Evolutionary conservation across 179 eudicot species (phyloP), one percentile per base, ranked within the genome.

Genomic region (Camellia oleifera): DNA sequence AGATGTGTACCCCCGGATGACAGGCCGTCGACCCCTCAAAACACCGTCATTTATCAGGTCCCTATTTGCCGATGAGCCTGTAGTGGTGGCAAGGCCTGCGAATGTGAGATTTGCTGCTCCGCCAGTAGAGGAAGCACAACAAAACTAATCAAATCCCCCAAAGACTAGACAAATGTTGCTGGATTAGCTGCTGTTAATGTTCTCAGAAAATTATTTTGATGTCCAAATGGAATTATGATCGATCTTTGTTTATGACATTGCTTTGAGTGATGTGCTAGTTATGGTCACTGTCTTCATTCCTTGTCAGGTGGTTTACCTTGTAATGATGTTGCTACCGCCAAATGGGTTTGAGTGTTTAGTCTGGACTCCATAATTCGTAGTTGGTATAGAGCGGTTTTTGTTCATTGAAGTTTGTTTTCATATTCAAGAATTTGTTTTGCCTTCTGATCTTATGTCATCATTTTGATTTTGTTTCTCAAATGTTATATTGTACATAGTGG

Each of bases 1-100:
- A 87, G 98, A 92, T 64, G 97, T 96, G 66, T 96, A 96, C 78
- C 99, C 99, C 6, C 88, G 89, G 75, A 96, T 94, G 96, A 92
- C 99, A 18, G 92, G 94, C 20, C 92, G 97, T 2, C 89, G 96
- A 15, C 99, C 96, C 70, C 91, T 96, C 11, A 92, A 72, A 85
- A 96, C 99, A 63, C 98, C 99, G 5, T 87, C 93, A 1, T 83
- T 96, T 56, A 92, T 96, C 32, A 90, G 77, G 81, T 88, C 90
- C 0, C 78, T 94, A 56, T 96, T 96, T 78, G 97, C 99, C 3
- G 99, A 96, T 61, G 98, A 96, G 80, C 91, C 95, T 46, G 98
- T 94, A 46, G 97, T 94, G 73, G 86, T 92, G 79, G 98, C 90
- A 7, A 83, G 91, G 72, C 92, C 93, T 6, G 92, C 89, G 67